phyloP scores from a whole-genome alignment of 2,329 filamentous ascomycete genomes.

The Pestalotiopsis fici region DNA sequence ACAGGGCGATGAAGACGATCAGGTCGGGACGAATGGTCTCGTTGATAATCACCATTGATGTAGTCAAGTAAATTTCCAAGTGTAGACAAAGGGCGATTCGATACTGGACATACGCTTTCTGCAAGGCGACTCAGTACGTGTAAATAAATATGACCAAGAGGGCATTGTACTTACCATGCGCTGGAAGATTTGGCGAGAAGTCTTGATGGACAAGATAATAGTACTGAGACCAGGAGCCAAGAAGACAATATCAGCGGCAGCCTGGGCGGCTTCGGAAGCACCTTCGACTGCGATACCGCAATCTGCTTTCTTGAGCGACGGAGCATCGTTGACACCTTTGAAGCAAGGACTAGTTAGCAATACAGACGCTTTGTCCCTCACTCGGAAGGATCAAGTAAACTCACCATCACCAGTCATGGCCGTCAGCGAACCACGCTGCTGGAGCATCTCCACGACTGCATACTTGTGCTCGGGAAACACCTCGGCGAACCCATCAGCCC shows the following conservation, averaged over 20 bases:
- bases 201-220: constrained; percentile 74
- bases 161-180: neutral
- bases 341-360: neutral
- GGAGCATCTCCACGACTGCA: constrained; percentile 74
- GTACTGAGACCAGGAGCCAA: constrained; percentile 71
- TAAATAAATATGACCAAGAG: neutral
- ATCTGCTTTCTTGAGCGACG: constrained; percentile 73
- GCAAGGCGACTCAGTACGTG: constrained; percentile 9
- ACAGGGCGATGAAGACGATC: constrained; percentile 78
- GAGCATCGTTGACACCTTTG: constrained; percentile 68
- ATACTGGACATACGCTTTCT: constrained; percentile 76
- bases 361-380: neutral
- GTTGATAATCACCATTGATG: constrained; percentile 79
- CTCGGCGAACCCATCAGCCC: constrained; percentile 73
- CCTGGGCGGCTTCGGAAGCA: constrained; percentile 71
- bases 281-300: constrained; percentile 75
- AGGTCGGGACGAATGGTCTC: constrained; percentile 73
- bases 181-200: constrained; percentile 51
- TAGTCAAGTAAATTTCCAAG: constrained; percentile 75
- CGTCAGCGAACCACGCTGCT: constrained; percentile 72
- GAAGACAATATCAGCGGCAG: constrained; percentile 75
- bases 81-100: constrained; percentile 75
- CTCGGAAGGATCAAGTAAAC: neutral
- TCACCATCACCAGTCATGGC: constrained; percentile 72
- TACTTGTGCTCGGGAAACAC: constrained; percentile 78